Evolutionary conservation across 345 rosid species (phyloP), one percentile per base, ranked within the genome.

Genomic region (Gossypium raimondii): DNA sequence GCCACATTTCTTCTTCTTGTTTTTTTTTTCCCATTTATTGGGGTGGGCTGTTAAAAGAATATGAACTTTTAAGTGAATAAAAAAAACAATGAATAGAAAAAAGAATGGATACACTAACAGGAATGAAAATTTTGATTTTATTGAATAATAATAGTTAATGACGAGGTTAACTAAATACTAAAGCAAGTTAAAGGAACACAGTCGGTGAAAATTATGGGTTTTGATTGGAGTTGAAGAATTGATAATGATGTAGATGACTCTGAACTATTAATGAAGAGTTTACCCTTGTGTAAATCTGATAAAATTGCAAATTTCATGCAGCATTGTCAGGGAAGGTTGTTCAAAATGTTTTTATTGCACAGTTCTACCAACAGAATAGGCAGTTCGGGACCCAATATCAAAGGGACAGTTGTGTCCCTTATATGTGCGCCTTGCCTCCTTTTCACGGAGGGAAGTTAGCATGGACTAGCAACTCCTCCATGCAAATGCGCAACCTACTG

Each of bases 291-390:
- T 25, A 62, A 68, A 78, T 81, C 89, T 89, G 79, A 88, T 88
- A 81, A 78, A 82, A 74, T 81, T 82, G 66, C 81, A 76, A 84
- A 88, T 79, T 87, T 79, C 82, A 81, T 90, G 93, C 89, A 87
- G 95, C 90, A 82, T 79, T 79, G 86, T 86, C 93, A 80, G 93
- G 90, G 87, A 91, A 86, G 88, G 80, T 90, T 84, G 84, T 86
- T 16, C 93, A 88, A 89, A 93, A 93, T 86, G 85, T 85, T 80
- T 81, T 82, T 80, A 80, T 89, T 91, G 89, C 92, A 82, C 81
- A 84, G 65, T 84, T 62, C 76, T 78, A 83, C 85, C 87, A 70
- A 79, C 83, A 87, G 84, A 88, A 81, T 93, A 90, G 90, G 87
- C 87, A 82, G 87, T 85, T 78, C 70, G 85, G 82, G 83, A 85